These are phyloP conservation scores for Fibroporia radiculosa DNA, from an alignment of 768 basidiomycete species.

Conservation along the genomic window DNA sequence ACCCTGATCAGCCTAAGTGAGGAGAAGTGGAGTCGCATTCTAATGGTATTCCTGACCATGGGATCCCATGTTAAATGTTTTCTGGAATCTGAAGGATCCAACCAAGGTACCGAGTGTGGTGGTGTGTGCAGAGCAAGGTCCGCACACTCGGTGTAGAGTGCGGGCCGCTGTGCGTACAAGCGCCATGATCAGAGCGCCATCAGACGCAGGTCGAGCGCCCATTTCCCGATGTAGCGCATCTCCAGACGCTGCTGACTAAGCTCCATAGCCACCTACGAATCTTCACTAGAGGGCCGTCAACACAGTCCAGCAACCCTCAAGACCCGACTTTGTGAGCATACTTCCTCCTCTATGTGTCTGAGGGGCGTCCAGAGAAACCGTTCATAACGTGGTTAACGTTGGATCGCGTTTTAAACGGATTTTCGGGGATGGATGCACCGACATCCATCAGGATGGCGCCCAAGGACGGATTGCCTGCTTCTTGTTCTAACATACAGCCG, in stretches of 20 bases:
- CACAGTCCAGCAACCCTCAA: slow-evolving; percentile 27
- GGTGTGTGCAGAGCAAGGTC: background rate
- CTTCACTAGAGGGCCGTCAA: slow-evolving; percentile 21
- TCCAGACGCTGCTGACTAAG: slow-evolving; percentile 9
- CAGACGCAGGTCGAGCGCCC: background rate
- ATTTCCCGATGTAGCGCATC: background rate
- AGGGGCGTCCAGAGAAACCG: slow-evolving; percentile 8
- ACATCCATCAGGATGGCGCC: slow-evolving; percentile 28
- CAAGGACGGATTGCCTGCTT: slow-evolving; percentile 4
- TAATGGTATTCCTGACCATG: too few relatives aligned
- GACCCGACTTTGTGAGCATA: slow-evolving; percentile 34
- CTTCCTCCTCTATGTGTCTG: slow-evolving; percentile 17
- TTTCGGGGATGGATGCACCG: slow-evolving; percentile 23
- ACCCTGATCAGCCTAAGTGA: background rate
- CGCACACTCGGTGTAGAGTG: background rate
- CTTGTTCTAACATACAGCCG: slow-evolving; percentile 11
- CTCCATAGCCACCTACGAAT: slow-evolving; percentile 9
- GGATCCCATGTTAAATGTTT: too few relatives aligned
- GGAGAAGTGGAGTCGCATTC: too few relatives aligned
- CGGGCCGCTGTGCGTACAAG: background rate
- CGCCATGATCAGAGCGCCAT: background rate
- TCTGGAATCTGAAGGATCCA: background rate
- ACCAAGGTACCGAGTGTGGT: background rate
- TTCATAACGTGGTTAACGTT: slow-evolving; percentile 9
- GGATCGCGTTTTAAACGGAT: slow-evolving; percentile 9